Conservation (phyloP, 306 rosid species). For the Vicia villosa region DNA sequence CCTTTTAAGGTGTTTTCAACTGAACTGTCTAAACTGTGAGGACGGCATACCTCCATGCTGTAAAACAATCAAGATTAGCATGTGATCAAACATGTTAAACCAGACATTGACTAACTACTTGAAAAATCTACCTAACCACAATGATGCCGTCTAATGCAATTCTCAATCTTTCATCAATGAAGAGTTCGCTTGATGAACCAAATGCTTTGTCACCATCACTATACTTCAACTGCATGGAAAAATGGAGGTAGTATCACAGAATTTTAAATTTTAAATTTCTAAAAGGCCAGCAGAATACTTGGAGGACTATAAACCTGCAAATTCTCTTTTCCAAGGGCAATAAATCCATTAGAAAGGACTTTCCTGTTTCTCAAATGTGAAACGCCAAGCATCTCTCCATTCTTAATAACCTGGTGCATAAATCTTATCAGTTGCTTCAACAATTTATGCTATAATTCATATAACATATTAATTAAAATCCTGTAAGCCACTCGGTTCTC, state of each 20-base stretch:
- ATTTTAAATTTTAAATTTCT: background rate
- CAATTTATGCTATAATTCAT: conserved; percentile 10
- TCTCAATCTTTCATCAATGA: conserved; percentile 86
- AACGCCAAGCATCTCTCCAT: conserved; percentile 99
- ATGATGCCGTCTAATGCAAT: conserved; percentile 95
- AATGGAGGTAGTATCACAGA: conserved; percentile 20
- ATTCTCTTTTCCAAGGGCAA: conserved; percentile 88
- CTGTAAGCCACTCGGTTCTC: conserved; percentile 5
- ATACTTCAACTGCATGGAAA: conserved; percentile 77
- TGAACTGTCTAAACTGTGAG: conserved; percentile 54
- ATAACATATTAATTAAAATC: conserved; percentile 20
- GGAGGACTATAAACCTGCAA: conserved; percentile 68
- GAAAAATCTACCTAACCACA: conserved; percentile 73
- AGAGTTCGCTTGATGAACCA: conserved; percentile 88
- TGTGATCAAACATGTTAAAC: conserved; percentile 30
- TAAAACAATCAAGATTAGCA: conserved; percentile 40
- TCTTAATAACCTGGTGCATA: conserved; percentile 79
- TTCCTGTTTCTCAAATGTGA: conserved; percentile 92
- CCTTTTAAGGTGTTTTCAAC: conserved; percentile 71
- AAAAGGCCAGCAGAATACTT: conserved; percentile 6
- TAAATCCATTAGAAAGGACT: conserved; percentile 90
- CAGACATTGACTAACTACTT: conserved; percentile 25
- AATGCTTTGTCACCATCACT: conserved; percentile 99
- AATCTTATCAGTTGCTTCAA: conserved; percentile 37
- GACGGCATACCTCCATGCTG: conserved; percentile 95